Conservation (phyloP, 2,329 filamentous ascomycete genomes). For the Diplodia sapinea region DNA sequence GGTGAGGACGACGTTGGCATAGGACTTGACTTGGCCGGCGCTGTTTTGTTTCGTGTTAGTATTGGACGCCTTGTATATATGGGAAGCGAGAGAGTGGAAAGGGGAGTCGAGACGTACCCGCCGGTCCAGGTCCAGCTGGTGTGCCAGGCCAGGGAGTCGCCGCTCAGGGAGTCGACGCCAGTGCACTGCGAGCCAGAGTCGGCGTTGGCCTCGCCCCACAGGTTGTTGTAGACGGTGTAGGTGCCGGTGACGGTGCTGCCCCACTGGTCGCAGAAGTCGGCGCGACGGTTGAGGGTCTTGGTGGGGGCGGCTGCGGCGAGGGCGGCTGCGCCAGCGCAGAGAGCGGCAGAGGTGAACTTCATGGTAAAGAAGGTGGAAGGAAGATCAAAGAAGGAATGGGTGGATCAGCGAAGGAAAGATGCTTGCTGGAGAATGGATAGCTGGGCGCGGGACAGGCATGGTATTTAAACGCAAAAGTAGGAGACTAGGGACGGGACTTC, state of each 20-base stretch:
- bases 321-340: constrained; percentile 40
- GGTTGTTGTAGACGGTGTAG: constrained; percentile 50
- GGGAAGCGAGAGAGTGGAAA: neutral
- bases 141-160: constrained; percentile 51
- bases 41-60: constrained; percentile 33
- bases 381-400: constrained; percentile 14
- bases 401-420: constrained; percentile 8
- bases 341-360: constrained; percentile 40
- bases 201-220: constrained; percentile 52
- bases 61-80: neutral
- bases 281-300: constrained; percentile 40
- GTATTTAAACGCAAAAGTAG: constrained; percentile 18
- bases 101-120: constrained; percentile 40
- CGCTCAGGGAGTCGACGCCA: constrained; percentile 48
- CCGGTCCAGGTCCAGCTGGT: constrained; percentile 53
- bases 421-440: neutral
- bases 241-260: constrained; percentile 38
- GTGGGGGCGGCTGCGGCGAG: constrained; percentile 41
- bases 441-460: constrained; percentile 1
- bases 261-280: constrained; percentile 45
- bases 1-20: constrained; percentile 51
- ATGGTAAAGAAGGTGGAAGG: constrained; percentile 33
- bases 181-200: constrained; percentile 56
- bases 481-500: neutral
- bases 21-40: constrained; percentile 50